Base-by-base conservation (phyloP, 192 early-diverging fungal genomes). In the Dimargaris cristalligena region DNA sequence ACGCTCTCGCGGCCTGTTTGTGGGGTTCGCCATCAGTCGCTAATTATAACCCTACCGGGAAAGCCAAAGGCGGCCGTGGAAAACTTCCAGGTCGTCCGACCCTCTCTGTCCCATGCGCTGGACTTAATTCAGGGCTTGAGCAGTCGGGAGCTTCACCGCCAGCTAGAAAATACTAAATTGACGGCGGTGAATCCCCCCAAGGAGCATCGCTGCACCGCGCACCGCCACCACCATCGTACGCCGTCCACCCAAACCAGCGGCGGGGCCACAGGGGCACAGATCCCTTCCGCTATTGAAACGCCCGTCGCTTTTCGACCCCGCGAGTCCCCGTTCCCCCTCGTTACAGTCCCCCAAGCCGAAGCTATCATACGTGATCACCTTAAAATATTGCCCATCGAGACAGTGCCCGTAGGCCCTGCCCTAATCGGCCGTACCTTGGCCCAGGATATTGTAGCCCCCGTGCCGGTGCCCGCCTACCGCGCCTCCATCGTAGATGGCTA, bases 401-500 rank as follows among this genome's bases (percentile, higher is more conserved):
- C 66, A 10, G 57, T 63, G 26, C 60, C 67, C 2, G 77, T 88
- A 0, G 51, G 74, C 22, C 64, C 72, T 49, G 62, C 62, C 2
- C 60, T 85, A 34, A 54, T 80, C 18, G 87, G 87, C 1, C 74
- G 77, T 34, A 76, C 90, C 20, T 58, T 94, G 9, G 87, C 87
- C 4, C 70, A 81, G 64, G 88, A 92, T 68, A 83, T 92, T 0
- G 48, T 72, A 1, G 80, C 88, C 1, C 60, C 45, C 18, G 87
- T 90, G 50, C 67, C 78, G 44, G 89, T 97, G 1, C 94, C 94
- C 2, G 86, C 72, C 11, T 95, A 86, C 63, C 78, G 81, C 1
- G 92, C 94, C 11, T 86, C 88, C 0, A 81, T 92, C 31, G 81
- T 97, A 32, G 94, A 97, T 70, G 94, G 94, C 16, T 97, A 97